phyloP scores from a whole-genome alignment of 139 green algal species.

The Tetradesmus obliquus region DNA sequence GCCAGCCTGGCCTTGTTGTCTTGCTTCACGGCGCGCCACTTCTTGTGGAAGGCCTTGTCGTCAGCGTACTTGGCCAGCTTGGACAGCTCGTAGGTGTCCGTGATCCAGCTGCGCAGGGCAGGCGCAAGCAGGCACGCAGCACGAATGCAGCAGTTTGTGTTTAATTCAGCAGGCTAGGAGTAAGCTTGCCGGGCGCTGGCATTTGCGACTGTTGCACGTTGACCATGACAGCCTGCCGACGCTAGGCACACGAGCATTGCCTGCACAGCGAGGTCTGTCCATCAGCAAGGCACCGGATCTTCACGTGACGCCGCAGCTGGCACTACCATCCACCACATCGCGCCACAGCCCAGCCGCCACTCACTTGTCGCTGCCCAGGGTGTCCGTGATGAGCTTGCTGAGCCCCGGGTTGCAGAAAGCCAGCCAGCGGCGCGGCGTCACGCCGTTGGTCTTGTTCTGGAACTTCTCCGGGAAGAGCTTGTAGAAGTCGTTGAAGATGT shows the following conservation, averaged over 20 bases:
- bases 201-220: conserved; percentile 53
- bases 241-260: no score
- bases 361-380: conserved; percentile 30
- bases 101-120: conserved; percentile 60
- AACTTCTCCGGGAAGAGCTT: conserved; percentile 62
- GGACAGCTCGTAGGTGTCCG: conserved; percentile 64
- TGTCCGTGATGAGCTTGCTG: conserved; percentile 41
- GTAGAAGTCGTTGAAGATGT: conserved; percentile 86
- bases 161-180: no score
- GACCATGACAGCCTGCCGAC: no score
- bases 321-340: no score
- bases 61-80: conserved; percentile 57
- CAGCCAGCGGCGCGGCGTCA: conserved; percentile 48
- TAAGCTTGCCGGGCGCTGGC: no score
- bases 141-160: not conserved
- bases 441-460: conserved; percentile 54
- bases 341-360: not conserved
- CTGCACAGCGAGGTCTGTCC: not conserved
- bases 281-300: not conserved
- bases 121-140: not conserved
- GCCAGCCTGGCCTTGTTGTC: conserved; percentile 86
- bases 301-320: no score
- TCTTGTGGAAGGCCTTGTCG: conserved; percentile 65
- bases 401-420: conserved; percentile 50
- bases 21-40: conserved; percentile 91